Percentiles rank a stretch among this genome's conserved stretches.
Evolutionary conservation across 164 flowering plant species (phyloP).

Genomic region (Euptelea pleiosperma): DNA sequence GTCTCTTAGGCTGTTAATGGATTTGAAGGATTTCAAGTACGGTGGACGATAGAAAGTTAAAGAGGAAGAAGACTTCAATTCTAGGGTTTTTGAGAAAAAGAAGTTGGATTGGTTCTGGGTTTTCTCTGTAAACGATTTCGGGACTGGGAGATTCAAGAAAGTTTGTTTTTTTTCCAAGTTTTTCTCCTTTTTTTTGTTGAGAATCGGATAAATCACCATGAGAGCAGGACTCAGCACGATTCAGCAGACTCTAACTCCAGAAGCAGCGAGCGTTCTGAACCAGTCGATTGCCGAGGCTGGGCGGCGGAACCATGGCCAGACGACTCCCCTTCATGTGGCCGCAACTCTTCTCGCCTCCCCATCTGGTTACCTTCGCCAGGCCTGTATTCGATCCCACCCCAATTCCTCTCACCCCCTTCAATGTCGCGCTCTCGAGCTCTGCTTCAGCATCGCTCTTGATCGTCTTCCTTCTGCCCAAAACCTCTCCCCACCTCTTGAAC

Average conservation of each 20-base stretch:
- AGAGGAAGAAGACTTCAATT: conserved; percentile 5
- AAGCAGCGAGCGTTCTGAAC: conserved; percentile 79
- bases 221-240: conserved; percentile 83
- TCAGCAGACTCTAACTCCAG: conserved; percentile 86
- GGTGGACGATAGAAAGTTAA: background rate
- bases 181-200: no score
- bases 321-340: conserved; percentile 97
- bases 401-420: conserved; percentile 96
- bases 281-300: conserved; percentile 83
- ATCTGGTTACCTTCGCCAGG: conserved; percentile 76
- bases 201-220: no score
- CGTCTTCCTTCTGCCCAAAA: conserved; percentile 74
- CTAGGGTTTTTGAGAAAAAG: background rate
- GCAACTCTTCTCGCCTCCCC: conserved; percentile 78
- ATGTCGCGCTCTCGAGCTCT: conserved; percentile 97
- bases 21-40: conserved; percentile 27
- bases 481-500: conserved; percentile 52
- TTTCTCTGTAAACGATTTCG: background rate
- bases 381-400: conserved; percentile 93
- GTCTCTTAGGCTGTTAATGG: conserved; percentile 19
- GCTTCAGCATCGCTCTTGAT: conserved; percentile 95
- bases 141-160: background rate
- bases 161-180: no score
- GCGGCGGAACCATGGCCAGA: conserved; percentile 84
- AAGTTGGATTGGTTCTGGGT: conserved; percentile 1